phyloP scores from a whole-genome alignment of 441 rosid species.

The Raphanus hybrid region DNA sequence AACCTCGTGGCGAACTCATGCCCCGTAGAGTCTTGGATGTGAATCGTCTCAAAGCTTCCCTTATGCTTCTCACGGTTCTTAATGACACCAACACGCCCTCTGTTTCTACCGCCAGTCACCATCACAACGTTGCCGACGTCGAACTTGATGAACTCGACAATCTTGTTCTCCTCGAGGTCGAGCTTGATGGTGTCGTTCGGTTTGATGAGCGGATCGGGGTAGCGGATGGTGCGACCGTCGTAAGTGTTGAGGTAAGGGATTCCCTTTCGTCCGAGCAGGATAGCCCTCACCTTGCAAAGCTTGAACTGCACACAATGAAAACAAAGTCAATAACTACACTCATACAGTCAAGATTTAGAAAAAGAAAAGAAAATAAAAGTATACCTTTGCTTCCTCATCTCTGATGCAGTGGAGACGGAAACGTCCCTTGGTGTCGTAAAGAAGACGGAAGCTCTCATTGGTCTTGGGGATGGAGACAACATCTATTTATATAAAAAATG shows the following conservation, averaged over 20 bases:
- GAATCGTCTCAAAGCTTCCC: slow-evolving; percentile 84
- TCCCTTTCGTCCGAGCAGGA: slow-evolving; percentile 73
- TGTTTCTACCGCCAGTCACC: slow-evolving; percentile 84
- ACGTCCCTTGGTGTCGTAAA: slow-evolving; percentile 81
- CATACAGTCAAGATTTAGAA: not conserved
- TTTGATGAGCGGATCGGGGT: slow-evolving; percentile 77
- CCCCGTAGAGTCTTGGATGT: slow-evolving; percentile 69
- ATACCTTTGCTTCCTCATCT: slow-evolving; percentile 76
- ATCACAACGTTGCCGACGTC: slow-evolving; percentile 81
- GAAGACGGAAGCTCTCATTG: slow-evolving; percentile 74
- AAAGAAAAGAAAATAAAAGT: no score
- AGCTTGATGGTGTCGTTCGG: slow-evolving; percentile 82
- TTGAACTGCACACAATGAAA: slow-evolving; percentile 49
- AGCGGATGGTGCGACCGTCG: slow-evolving; percentile 79
- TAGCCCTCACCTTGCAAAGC: slow-evolving; percentile 78
- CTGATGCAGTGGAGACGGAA: slow-evolving; percentile 72
- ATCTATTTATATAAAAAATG: slow-evolving; percentile 41
- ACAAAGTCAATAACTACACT: no score
- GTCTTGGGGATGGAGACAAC: slow-evolving; percentile 82
- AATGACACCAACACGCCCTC: slow-evolving; percentile 81
- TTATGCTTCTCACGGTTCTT: slow-evolving; percentile 82
- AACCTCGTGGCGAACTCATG: slow-evolving; percentile 87
- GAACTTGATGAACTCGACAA: slow-evolving; percentile 74
- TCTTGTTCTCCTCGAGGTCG: slow-evolving; percentile 73
- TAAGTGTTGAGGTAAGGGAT: slow-evolving; percentile 77